Evolutionary conservation across 2,329 filamentous ascomycete genomes (phyloP), one percentile per base, ranked within the genome.

Genomic region (Xylaria digitata): DNA sequence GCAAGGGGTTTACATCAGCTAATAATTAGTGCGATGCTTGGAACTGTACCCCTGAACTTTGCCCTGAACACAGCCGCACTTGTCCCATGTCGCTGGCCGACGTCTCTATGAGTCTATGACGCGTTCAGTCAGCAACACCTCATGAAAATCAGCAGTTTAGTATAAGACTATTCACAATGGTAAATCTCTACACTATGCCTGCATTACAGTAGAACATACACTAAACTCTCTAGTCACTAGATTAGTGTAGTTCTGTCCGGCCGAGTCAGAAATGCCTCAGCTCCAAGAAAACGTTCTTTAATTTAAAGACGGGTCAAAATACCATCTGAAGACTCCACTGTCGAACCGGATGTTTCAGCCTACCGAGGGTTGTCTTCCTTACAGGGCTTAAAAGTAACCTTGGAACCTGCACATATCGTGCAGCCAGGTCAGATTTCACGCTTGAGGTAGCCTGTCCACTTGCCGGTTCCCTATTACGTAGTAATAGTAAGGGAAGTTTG

Each of bases 331-430:
- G 45, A 54, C 60, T 54, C 66, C 63, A 68, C 66, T n/a, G 26
- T 54, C 42, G 32, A 61, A 13, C 63, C 63, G 58, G 56, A 43
- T 49, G 66, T 69, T 69, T 69, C 66, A 69, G 63, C 63, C 63
- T 52, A 61, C 46, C 46, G 50, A 65, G 57, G 34, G 60, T 15
- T 43, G 19, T 58, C 54, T 37, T 63, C 54, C 54, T 46, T 46
- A 32, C 54, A 32, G 58, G 58, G 40, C 26, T 42, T 62, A 53
- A 49, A 59, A 54, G 54, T 21, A 37, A 49, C 45, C 37, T 34
- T 56, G 58, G 37, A n/a, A 23, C 62, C 63, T 62, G 63, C 63
- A 43, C 45, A 42, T 53, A 26, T 58, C 37, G 53, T 40, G 50
- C 50, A 53, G n/a, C 3, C 50, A 53, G n/a, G 17, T 21, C 46